phyloP scores from a whole-genome alignment of 345 rosid genomes.

The Eucalyptus pauciflora region DNA sequence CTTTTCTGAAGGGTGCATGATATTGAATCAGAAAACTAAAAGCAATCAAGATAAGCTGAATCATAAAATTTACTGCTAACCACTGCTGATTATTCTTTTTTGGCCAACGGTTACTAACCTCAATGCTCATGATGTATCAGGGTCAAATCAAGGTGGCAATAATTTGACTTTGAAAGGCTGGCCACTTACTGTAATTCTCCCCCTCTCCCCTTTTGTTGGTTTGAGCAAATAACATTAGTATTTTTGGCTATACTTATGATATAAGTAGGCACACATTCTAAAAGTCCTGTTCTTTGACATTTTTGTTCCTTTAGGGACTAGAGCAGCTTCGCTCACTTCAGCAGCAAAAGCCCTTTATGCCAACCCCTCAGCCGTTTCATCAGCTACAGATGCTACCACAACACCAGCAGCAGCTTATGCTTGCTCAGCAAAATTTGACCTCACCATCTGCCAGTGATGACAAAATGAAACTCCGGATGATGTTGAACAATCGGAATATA shows the following conservation, averaged over 20 bases:
- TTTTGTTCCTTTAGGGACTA: constrained; percentile 34
- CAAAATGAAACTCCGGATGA: constrained; percentile 66
- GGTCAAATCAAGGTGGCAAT: constrained; percentile 82
- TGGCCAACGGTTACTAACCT: background rate
- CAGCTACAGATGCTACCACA: constrained; percentile 86
- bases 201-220: background rate
- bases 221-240: background rate
- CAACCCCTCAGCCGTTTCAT: constrained; percentile 80
- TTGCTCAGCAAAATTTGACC: constrained; percentile 78
- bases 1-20: background rate
- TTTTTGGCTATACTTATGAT: background rate
- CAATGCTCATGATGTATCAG: constrained; percentile 24
- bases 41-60: background rate
- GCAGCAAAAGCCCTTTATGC: constrained; percentile 82
- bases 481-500: constrained; percentile 50
- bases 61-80: background rate
- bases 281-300: background rate
- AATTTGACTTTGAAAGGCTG: constrained; percentile 92
- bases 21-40: background rate
- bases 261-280: background rate
- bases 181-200: constrained; percentile 73
- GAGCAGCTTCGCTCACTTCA: constrained; percentile 71
- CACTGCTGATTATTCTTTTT: background rate
- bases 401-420: constrained; percentile 91
- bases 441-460: constrained; percentile 77